Conservation (phyloP, 2,329 filamentous ascomycete genomes). For the Lachnellula occidentalis region DNA sequence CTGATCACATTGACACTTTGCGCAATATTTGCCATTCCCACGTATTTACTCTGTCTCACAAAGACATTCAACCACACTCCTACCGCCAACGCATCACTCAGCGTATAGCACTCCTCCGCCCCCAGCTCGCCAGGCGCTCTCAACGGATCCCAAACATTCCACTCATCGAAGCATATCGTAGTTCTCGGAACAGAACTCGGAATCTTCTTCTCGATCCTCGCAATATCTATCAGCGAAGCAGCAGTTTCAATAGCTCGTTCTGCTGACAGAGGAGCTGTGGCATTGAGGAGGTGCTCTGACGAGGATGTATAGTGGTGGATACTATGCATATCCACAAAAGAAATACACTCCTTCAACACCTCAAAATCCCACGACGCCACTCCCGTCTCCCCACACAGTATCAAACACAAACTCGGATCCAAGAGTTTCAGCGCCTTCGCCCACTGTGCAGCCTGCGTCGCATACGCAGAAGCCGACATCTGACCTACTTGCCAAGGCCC, state of each 20-base stretch:
- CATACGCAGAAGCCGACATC: constrained; percentile 52
- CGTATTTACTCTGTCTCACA: constrained; percentile 53
- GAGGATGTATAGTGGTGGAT: constrained; percentile 60
- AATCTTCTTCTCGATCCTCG: constrained; percentile 50
- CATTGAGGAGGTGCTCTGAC: constrained; percentile 42
- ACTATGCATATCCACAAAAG: constrained; percentile 60
- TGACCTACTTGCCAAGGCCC: constrained; percentile 45
- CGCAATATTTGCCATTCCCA: constrained; percentile 64
- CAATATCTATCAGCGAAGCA: constrained; percentile 56
- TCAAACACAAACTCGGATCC: constrained; percentile 54
- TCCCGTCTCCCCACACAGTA: constrained; percentile 60
- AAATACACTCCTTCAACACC: constrained; percentile 55
- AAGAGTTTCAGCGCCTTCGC: constrained; percentile 52
- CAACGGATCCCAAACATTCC: constrained; percentile 64
- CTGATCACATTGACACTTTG: constrained; percentile 65
- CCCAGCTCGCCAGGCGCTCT: constrained; percentile 57
- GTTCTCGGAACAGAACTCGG: constrained; percentile 35
- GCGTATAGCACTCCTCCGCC: constrained; percentile 57
- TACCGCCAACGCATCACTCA: constrained; percentile 59
- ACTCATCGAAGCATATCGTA: constrained; percentile 64
- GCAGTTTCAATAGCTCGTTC: constrained; percentile 62
- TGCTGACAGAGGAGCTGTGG: constrained; percentile 51
- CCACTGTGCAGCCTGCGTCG: constrained; percentile 53
- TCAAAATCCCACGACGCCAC: constrained; percentile 58
- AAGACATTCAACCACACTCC: constrained; percentile 60